Conservation (phyloP, 202 grass and related monocot species). For the Musa balbisiana region DNA sequence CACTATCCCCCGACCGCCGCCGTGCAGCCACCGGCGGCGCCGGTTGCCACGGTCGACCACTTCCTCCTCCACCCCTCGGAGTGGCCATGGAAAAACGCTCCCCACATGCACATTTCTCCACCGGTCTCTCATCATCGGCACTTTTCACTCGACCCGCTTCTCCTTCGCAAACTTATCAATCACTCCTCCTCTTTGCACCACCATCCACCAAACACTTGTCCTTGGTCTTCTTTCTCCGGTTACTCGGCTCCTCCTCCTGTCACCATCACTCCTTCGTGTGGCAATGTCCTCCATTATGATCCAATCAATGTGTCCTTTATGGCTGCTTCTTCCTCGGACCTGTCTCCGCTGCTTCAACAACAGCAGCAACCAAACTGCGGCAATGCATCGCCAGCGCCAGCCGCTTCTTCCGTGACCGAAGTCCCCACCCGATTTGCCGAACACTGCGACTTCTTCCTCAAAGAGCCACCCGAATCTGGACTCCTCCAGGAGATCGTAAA, state of each 20-base stretch:
- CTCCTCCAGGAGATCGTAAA: slow-evolving; percentile 77
- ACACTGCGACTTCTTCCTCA: slow-evolving; percentile 38
- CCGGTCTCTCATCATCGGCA: neutral
- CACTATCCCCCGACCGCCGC: slow-evolving; percentile 8
- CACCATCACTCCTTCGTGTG: neutral
- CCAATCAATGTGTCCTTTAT: neutral
- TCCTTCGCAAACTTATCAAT: slow-evolving; percentile 43
- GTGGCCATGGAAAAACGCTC: neutral
- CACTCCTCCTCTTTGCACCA: slow-evolving; percentile 31
- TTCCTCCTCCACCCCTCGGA: neutral
- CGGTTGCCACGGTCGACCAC: neutral
- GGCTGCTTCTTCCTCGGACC: neutral
- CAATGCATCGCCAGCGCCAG: neutral
- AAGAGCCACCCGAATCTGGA: slow-evolving; percentile 50
- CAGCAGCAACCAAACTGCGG: neutral
- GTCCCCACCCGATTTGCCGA: neutral
- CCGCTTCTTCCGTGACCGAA: neutral
- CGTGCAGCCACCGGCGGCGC: neutral
- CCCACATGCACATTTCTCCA: neutral
- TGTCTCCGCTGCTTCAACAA: neutral
- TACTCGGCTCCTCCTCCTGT: neutral
- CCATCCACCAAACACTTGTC: slow-evolving; percentile 17
- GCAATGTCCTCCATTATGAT: neutral
- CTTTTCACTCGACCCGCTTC: slow-evolving; percentile 34
- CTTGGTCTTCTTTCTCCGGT: neutral